Conservation (phyloP, 106 monocot species). For the Dioscorea alata region DNA sequence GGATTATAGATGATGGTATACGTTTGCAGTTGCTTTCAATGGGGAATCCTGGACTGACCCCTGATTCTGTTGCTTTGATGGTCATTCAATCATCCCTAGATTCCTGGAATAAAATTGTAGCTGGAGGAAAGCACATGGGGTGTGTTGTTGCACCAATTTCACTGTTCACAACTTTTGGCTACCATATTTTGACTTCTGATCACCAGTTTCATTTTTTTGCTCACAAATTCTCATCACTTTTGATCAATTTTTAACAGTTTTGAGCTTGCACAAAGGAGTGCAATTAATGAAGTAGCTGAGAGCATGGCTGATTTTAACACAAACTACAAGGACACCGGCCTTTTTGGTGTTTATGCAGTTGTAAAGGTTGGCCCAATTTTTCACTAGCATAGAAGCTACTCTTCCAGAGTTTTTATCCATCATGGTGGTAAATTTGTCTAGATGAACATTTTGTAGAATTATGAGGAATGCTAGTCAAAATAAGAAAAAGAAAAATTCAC, state of each 20-base stretch:
- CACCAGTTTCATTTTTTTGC: neutral
- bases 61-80: slow-evolving; percentile 91
- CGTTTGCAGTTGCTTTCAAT: slow-evolving; percentile 85
- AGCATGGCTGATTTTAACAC: slow-evolving; percentile 98
- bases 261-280: slow-evolving; percentile 72
- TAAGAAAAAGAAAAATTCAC: too few relatives aligned
- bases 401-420: too few relatives aligned
- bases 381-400: neutral
- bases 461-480: too few relatives aligned
- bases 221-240: neutral
- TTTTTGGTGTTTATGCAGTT: slow-evolving; percentile 93
- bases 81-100: slow-evolving; percentile 95
- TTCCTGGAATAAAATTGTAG: slow-evolving; percentile 72
- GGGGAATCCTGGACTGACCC: slow-evolving; percentile 95
- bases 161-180: neutral
- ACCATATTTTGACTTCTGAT: neutral
- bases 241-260: slow-evolving; percentile 35
- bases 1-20: slow-evolving; percentile 78
- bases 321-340: slow-evolving; percentile 88
- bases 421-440: too few relatives aligned
- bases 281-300: slow-evolving; percentile 80
- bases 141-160: slow-evolving; percentile 4
- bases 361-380: slow-evolving; percentile 54
- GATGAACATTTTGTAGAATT: too few relatives aligned
- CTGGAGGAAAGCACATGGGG: slow-evolving; percentile 90